These are phyloP conservation scores for Orychophragmus violaceus DNA, from an alignment of 345 rosid species.

Conservation along the genomic window DNA sequence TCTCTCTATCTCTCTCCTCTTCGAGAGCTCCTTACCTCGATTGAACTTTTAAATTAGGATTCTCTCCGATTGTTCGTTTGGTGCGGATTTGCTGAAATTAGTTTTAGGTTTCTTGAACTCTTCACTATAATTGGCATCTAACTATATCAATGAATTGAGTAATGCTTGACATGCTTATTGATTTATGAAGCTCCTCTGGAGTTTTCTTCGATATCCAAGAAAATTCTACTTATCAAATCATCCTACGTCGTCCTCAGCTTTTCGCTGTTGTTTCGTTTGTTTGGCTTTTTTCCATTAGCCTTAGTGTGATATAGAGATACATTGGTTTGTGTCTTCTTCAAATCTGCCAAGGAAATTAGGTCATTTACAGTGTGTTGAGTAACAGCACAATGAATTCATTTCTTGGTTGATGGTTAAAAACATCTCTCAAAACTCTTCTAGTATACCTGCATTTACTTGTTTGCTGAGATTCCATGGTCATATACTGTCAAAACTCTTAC, in stretches of 20 bases:
- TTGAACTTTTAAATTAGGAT: background rate
- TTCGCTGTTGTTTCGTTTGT: background rate
- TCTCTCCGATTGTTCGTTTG: background rate
- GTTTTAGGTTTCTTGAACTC: background rate
- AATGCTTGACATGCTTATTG: constrained; percentile 14
- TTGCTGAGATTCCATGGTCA: background rate
- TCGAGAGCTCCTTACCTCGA: background rate
- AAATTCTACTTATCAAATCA: background rate
- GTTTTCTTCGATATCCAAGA: background rate
- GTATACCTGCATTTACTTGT: background rate
- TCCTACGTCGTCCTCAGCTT: background rate
- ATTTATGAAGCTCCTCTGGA: background rate
- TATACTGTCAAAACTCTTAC: background rate
- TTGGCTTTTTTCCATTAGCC: background rate
- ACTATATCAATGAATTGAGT: background rate
- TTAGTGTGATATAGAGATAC: background rate
- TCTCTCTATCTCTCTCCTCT: no score
- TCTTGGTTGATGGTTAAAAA: background rate
- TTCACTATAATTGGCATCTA: background rate
- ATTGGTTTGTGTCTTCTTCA: background rate
- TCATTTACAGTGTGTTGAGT: background rate
- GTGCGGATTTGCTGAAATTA: background rate
- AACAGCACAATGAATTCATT: background rate
- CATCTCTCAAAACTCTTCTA: background rate
- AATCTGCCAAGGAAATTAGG: no score